Conservation (phyloP, 306 rosid genomes). For the Cercis canadensis region DNA sequence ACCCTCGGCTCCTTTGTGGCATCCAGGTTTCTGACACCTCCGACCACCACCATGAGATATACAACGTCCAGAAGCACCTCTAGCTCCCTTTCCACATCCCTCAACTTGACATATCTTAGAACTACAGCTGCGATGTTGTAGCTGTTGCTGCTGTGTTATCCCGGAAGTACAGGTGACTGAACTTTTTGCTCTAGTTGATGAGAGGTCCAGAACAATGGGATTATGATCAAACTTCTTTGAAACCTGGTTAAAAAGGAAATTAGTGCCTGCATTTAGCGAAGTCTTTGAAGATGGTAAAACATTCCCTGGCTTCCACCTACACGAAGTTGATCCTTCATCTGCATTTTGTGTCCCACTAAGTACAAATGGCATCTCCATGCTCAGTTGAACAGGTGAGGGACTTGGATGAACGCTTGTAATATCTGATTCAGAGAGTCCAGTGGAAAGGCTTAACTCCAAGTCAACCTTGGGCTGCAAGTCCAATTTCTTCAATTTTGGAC, state of each 20-base stretch:
- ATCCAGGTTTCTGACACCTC: conserved; percentile 90
- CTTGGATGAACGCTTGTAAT: conserved; percentile 59
- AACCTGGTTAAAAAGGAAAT: conserved; percentile 52
- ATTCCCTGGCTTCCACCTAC: conserved; percentile 57
- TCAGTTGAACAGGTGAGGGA: conserved; percentile 51
- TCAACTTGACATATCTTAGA: conserved; percentile 83
- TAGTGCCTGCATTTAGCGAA: conserved; percentile 39
- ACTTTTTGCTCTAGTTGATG: conserved; percentile 70
- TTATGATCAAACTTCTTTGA: conserved; percentile 47
- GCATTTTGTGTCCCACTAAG: conserved; percentile 48
- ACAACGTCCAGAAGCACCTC: conserved; percentile 96
- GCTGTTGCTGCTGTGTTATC: conserved; percentile 62
- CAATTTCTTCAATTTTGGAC: conserved; percentile 47
- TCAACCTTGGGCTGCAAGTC: conserved; percentile 65
- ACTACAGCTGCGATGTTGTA: conserved; percentile 55
- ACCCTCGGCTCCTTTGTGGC: conserved; percentile 97
- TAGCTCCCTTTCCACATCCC: conserved; percentile 96
- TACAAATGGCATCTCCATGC: conserved; percentile 53
- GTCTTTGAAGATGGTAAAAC: conserved; percentile 47
- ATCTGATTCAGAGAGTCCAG: conserved; percentile 73
- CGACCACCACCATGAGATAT: conserved; percentile 97
- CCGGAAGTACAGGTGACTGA: conserved; percentile 80
- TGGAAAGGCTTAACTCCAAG: conserved; percentile 84
- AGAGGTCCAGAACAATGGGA: conserved; percentile 53
- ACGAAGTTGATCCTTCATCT: conserved; percentile 72